Evolutionary conservation across 2,329 filamentous ascomycete genomes (phyloP).

Genomic region (Clonostachys chloroleuca): DNA sequence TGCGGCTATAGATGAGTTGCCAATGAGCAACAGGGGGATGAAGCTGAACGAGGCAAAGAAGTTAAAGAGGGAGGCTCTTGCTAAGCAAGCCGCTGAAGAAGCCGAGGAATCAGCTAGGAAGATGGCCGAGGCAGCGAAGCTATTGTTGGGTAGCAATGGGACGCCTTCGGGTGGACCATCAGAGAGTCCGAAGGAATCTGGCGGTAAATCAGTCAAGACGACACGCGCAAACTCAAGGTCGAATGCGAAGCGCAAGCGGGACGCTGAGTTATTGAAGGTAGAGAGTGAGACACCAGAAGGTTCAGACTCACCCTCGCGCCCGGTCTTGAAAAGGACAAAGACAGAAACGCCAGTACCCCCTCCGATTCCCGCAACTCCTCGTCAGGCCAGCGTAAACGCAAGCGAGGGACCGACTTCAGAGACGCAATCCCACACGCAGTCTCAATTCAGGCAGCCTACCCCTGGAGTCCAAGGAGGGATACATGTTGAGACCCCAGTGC

Average conservation of each 20-base stretch:
- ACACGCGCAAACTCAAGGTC: constrained; percentile 20
- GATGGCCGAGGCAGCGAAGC: constrained; percentile 42
- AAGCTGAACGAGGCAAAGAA: constrained; percentile 76
- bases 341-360: constrained; percentile 53
- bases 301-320: constrained; percentile 22
- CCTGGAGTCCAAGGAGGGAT: constrained; percentile 13
- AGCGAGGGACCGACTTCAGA: neutral
- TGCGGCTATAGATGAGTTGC: constrained; percentile 55
- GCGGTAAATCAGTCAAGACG: neutral
- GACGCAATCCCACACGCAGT: neutral
- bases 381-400: neutral
- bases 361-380: constrained; percentile 18
- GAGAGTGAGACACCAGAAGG: constrained; percentile 19
- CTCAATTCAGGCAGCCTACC: neutral
- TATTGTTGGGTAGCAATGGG: constrained; percentile 31
- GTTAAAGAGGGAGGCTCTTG: constrained; percentile 62
- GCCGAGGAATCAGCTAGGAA: constrained; percentile 53
- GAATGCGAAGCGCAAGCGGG: constrained; percentile 40
- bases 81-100: constrained; percentile 57
- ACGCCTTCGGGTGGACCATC: neutral
- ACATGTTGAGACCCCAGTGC: constrained; percentile 36
- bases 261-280: constrained; percentile 19
- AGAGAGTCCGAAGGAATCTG: neutral
- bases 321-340: constrained; percentile 46
- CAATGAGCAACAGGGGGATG: constrained; percentile 69